phyloP scores from a whole-genome alignment of 2,329 filamentous ascomycete species.

The Microthyrium microscopicum region DNA sequence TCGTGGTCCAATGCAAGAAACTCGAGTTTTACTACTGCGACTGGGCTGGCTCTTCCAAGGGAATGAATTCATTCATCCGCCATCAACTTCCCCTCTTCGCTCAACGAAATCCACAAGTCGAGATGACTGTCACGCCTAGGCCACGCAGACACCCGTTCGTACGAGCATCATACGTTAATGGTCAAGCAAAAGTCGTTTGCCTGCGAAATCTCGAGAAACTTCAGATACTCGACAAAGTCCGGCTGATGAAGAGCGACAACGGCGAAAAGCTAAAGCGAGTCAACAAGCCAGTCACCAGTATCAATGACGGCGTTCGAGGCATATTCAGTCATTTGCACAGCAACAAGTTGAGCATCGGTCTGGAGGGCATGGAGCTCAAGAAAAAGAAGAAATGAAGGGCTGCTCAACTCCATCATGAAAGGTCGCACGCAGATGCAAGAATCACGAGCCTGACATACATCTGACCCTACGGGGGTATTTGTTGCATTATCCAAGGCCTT shows the following conservation, averaged over 20 bases:
- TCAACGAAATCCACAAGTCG: conserved; percentile 65
- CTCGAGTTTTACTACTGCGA: conserved; percentile 96
- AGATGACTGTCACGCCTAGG: conserved; percentile 79
- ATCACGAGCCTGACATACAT: too few species aligned
- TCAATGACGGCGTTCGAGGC: conserved; percentile 48
- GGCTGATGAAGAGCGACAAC: conserved; percentile 55
- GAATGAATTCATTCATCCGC: conserved; percentile 50
- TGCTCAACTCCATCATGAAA: too few species aligned
- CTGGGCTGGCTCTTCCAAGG: conserved; percentile 82
- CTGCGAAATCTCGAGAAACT: conserved; percentile 70
- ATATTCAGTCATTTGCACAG: conserved; percentile 51
- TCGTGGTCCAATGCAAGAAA: conserved; percentile 92
- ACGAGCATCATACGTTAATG: conserved; percentile 84
- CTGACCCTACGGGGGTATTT: too few species aligned
- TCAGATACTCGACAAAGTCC: conserved; percentile 66
- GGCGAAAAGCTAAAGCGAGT: conserved; percentile 53
- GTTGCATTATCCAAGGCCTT: too few species aligned
- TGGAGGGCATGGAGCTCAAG: too few species aligned
- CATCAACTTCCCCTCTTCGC: conserved; percentile 63
- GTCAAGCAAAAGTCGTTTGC: conserved; percentile 68
- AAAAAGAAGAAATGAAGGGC: too few species aligned
- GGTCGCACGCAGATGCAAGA: too few species aligned
- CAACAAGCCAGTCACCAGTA: conserved; percentile 39
- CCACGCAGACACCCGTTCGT: conserved; percentile 83
- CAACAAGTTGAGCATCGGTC: too few species aligned